Percentiles rank a stretch among this genome's conserved stretches.
These are phyloP conservation scores for Candida parachauliodes DNA, from an alignment of 805 yeast species.

Conservation along the genomic window DNA sequence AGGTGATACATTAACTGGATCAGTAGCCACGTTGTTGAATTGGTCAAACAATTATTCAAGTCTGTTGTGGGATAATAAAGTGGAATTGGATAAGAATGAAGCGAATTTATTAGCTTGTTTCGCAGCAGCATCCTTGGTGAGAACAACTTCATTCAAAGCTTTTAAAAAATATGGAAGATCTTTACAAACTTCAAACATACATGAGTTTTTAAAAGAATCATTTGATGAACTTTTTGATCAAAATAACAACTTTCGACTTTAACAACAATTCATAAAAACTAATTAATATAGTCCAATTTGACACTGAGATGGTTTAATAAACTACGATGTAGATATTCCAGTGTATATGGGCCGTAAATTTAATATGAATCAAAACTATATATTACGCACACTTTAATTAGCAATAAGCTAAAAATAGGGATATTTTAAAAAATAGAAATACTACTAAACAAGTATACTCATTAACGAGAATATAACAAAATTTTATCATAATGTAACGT, in stretches of 20 bases:
- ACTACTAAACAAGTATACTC: too few species aligned
- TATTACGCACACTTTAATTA: too few species aligned
- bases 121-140: slow-evolving; percentile 67
- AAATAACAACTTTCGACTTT: not conserved
- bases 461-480: too few species aligned
- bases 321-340: too few species aligned
- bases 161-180: slow-evolving; percentile 64
- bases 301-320: too few species aligned
- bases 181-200: slow-evolving; percentile 82
- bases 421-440: too few species aligned
- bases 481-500: too few species aligned
- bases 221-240: slow-evolving; percentile 40
- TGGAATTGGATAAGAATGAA: slow-evolving; percentile 26
- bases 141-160: slow-evolving; percentile 64
- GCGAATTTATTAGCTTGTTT: slow-evolving; percentile 54
- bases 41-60: slow-evolving; percentile 70
- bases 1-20: slow-evolving; percentile 89
- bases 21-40: slow-evolving; percentile 74
- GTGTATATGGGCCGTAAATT: too few species aligned
- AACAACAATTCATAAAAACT: not conserved
- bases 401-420: too few species aligned
- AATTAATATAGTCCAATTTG: not conserved
- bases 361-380: too few species aligned
- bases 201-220: slow-evolving; percentile 61
- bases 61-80: slow-evolving; percentile 48